These are phyloP conservation scores for Inga oerstediana DNA, from an alignment of 306 rosid species.

Conservation along the genomic window DNA sequence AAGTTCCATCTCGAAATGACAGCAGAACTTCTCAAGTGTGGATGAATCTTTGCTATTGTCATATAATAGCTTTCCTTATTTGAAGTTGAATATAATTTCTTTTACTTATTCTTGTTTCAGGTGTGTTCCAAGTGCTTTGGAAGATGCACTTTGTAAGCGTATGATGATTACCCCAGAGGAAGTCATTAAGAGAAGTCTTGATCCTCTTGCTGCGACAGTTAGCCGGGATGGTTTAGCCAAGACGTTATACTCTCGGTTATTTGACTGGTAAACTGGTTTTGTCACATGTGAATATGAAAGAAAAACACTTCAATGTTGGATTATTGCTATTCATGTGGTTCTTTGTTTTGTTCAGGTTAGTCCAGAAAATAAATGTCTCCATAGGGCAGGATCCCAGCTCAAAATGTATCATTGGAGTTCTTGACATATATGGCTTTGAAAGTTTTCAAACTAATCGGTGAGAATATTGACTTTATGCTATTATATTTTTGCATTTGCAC, in stretches of 20 bases:
- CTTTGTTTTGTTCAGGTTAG: conserved; percentile 72
- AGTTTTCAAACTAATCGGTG: conserved; percentile 83
- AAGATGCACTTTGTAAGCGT: conserved; percentile 82
- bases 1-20: conserved; percentile 78
- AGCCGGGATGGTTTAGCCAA: conserved; percentile 95
- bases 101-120: conserved; percentile 47
- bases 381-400: conserved; percentile 88
- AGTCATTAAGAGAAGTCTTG: conserved; percentile 79
- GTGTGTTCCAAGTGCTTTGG: conserved; percentile 69
- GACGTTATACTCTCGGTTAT: conserved; percentile 81
- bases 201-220: conserved; percentile 71
- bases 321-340: conserved; percentile 20
- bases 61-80: conserved; percentile 21
- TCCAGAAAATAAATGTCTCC: conserved; percentile 78
- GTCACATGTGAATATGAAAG: conserved; percentile 7
- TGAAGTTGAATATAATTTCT: conserved; percentile 21
- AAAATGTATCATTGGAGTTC: conserved; percentile 77
- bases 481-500: conserved; percentile 25
- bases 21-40: conserved; percentile 89
- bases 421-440: conserved; percentile 96
- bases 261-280: conserved; percentile 68
- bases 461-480: conserved; percentile 25
- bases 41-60: conserved; percentile 39
- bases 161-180: conserved; percentile 92
- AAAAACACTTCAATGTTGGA: neutral